phyloP scores from a whole-genome alignment of 1,284 basidiomycete species.

The Apiotrichum gamsii region DNA sequence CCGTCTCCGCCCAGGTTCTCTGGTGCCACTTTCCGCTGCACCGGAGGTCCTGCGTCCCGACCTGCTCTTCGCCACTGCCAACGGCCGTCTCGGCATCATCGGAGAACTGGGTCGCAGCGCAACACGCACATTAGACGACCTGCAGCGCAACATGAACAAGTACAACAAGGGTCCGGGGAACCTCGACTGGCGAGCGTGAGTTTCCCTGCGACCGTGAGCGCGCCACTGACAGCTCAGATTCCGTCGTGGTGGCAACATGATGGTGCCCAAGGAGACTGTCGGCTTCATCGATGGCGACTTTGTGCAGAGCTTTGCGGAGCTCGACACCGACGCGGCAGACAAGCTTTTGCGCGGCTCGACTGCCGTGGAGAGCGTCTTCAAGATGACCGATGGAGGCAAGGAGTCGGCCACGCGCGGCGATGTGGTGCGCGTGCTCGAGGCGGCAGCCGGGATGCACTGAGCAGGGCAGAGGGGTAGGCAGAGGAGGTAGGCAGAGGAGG shows the following conservation, averaged over 20 bases:
- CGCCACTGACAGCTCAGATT: conserved; percentile 50
- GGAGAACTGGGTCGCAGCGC: conserved; percentile 58
- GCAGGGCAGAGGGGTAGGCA: too few species aligned
- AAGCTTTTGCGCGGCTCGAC: conserved; percentile 32
- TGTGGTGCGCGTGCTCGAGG: conserved; percentile 36
- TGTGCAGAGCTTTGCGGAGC: conserved; percentile 60
- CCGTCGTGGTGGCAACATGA: conserved; percentile 57
- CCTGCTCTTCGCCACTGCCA: conserved; percentile 69
- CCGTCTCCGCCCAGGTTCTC: conserved; percentile 37
- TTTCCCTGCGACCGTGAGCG: conserved; percentile 5
- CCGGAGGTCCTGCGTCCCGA: conserved; percentile 49
- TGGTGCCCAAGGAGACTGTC: conserved; percentile 50
- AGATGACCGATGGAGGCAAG: conserved; percentile 13
- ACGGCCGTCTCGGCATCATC: conserved; percentile 74
- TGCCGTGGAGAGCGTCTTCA: conserved; percentile 30
- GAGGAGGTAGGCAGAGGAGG: too few species aligned
- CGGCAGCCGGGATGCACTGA: conserved; percentile 34
- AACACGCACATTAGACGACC: conserved; percentile 60
- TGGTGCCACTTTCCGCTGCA: conserved; percentile 28
- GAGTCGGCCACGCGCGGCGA: conserved; percentile 23
- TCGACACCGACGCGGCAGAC: conserved; percentile 29
- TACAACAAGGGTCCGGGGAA: conserved; percentile 57
- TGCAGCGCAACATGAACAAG: conserved; percentile 71
- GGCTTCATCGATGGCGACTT: conserved; percentile 91
- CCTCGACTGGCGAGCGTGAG: conserved; percentile 61